A percentile compares a stretch with the other conserved stretches of the same genome.
These are phyloP conservation scores for Neurospora crassa DNA, from an alignment of 2,329 filamentous ascomycete genomes.

Conservation along the genomic window DNA sequence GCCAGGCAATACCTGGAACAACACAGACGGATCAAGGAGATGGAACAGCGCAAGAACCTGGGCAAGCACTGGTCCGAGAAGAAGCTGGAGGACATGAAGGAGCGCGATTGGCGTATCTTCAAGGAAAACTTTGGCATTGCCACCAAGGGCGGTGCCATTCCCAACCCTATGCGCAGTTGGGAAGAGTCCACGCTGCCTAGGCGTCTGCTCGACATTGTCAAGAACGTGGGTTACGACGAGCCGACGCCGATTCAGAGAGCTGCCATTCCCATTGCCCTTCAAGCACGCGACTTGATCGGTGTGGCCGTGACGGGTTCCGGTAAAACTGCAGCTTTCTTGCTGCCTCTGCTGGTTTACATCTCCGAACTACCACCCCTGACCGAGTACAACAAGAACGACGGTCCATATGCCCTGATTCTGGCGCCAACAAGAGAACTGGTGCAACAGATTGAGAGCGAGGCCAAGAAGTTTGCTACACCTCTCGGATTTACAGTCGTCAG, in stretches of 20 bases:
- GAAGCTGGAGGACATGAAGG: constrained; percentile 83
- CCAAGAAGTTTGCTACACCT: constrained; percentile 81
- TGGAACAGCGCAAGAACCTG: constrained; percentile 61
- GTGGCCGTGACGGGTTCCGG: constrained; percentile 96
- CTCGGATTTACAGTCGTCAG: constrained; percentile 92
- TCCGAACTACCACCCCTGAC: constrained; percentile 77
- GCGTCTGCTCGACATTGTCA: constrained; percentile 70
- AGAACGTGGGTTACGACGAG: constrained; percentile 80
- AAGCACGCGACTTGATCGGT: constrained; percentile 92
- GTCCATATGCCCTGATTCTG: constrained; percentile 93
- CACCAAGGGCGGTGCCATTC: constrained; percentile 84
- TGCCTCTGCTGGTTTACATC: constrained; percentile 91
- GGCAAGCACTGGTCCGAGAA: constrained; percentile 97
- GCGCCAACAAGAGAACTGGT: constrained; percentile 95
- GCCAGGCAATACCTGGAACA: constrained; percentile 78
- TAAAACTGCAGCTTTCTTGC: constrained; percentile 91
- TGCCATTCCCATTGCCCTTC: constrained; percentile 88
- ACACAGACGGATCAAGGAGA: constrained; percentile 67
- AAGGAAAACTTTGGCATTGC: constrained; percentile 98
- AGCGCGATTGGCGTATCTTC: constrained; percentile 98
- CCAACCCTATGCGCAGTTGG: constrained; percentile 96
- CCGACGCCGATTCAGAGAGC: constrained; percentile 88
- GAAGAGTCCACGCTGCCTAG: constrained; percentile 71
- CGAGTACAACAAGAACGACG: constrained; percentile 82
- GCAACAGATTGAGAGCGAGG: constrained; percentile 93